A percentile compares a stretch with the other conserved stretches of the same genome.
phyloP scores from a whole-genome alignment of 352 stramenopile genomes.

The Discostella stelligera region DNA sequence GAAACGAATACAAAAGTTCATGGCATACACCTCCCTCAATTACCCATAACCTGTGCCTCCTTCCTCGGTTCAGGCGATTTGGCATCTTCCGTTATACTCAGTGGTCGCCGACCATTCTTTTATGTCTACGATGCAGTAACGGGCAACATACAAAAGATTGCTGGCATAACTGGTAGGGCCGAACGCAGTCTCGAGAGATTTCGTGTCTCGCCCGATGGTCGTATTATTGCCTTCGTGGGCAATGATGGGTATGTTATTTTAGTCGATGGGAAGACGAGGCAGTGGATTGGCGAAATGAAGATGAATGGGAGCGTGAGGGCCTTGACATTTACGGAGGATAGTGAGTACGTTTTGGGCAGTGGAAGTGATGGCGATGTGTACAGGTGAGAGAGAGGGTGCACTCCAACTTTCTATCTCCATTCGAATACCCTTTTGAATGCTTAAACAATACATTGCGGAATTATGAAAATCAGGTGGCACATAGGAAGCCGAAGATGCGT shows the following conservation, averaged over 20 bases:
- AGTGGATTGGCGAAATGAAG: slow-evolving; percentile 92
- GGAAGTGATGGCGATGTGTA: slow-evolving; percentile 95
- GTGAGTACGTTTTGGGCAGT: slow-evolving; percentile 90
- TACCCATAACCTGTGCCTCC: slow-evolving; percentile 73
- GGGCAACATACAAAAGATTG: slow-evolving; percentile 87
- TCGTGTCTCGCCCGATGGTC: slow-evolving; percentile 87
- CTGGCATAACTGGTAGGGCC: slow-evolving; percentile 86
- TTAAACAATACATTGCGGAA: neutral
- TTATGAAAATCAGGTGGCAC: slow-evolving; percentile 52
- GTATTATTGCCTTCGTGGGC: slow-evolving; percentile 90
- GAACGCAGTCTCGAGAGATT: slow-evolving; percentile 92
- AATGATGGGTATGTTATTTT: slow-evolving; percentile 94
- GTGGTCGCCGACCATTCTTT: slow-evolving; percentile 92
- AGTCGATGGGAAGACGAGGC: slow-evolving; percentile 88
- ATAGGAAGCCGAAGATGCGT: slow-evolving; percentile 66
- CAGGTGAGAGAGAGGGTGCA: slow-evolving; percentile 86
- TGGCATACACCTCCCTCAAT: slow-evolving; percentile 74
- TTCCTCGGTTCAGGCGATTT: slow-evolving; percentile 68
- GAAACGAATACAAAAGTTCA: slow-evolving; percentile 68
- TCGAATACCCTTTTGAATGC: slow-evolving; percentile 1
- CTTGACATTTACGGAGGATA: slow-evolving; percentile 90
- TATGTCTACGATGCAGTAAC: slow-evolving; percentile 95
- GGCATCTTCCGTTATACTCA: slow-evolving; percentile 84
- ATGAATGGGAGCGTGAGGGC: slow-evolving; percentile 92
- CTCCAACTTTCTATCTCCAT: slow-evolving; percentile 45